Percentiles rank a stretch among this genome's conserved stretches.
phyloP scores from a whole-genome alignment of 192 early-diverging fungal genomes.

The Coemansia sp. region DNA sequence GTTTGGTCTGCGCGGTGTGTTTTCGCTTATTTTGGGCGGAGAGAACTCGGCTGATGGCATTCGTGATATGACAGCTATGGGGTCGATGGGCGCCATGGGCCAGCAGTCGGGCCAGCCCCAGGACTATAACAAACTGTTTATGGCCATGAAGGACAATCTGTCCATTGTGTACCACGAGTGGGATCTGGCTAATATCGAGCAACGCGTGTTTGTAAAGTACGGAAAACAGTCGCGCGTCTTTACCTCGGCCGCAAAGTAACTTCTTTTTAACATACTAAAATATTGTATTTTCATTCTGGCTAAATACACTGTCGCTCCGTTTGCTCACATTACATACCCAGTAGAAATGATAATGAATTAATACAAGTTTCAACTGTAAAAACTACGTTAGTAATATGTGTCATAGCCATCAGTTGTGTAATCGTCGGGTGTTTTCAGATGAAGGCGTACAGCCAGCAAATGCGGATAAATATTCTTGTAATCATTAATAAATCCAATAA shows the following conservation, averaged over 20 bases:
- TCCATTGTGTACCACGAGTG: conserved; percentile 79
- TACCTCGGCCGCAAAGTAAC: conserved; percentile 34
- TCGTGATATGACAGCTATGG: conserved; percentile 91
- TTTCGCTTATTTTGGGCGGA: conserved; percentile 87
- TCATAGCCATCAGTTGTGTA: background rate
- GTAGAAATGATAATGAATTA: background rate
- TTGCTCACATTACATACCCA: background rate
- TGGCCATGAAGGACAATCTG: conserved; percentile 85
- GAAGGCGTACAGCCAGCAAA: background rate
- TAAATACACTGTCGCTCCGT: no score
- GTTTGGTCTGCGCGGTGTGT: conserved; percentile 91
- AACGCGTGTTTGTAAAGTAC: conserved; percentile 76
- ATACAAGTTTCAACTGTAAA: no score
- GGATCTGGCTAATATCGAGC: conserved; percentile 79
- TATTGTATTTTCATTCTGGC: background rate
- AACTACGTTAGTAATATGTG: background rate
- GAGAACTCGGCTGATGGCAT: conserved; percentile 84
- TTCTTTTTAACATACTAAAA: background rate
- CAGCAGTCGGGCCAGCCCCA: conserved; percentile 76
- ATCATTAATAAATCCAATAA: background rate
- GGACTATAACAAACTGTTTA: conserved; percentile 83
- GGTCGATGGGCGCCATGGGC: conserved; percentile 74
- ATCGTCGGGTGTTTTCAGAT: background rate
- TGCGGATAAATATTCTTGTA: background rate
- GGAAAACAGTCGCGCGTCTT: conserved; percentile 56